phyloP scores from a whole-genome alignment of 192 early-diverging fungal species.

The Entomortierella chlamydospora region DNA sequence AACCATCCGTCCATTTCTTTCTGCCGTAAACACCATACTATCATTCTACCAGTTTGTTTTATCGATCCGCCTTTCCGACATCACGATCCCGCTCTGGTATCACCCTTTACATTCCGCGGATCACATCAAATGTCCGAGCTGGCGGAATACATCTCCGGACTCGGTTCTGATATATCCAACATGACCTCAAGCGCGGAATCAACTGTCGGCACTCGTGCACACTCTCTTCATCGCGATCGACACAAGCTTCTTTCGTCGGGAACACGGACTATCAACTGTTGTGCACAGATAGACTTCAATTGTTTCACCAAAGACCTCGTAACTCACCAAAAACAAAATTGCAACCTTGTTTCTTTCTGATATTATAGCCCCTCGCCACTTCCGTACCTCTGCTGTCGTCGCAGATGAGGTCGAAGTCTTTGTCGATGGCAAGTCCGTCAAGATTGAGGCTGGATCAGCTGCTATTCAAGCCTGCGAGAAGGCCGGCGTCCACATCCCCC shows the following conservation, averaged over 20 bases:
- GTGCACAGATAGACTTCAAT: background rate
- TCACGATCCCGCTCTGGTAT: too few relatives aligned
- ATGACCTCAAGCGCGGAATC: background rate
- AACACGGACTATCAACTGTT: background rate
- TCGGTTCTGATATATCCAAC: constrained; percentile 9
- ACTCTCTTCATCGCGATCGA: background rate
- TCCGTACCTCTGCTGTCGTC: constrained; percentile 57
- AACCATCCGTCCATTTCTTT: background rate
- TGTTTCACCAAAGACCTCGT: too few relatives aligned
- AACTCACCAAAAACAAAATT: background rate
- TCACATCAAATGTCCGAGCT: constrained; percentile 19
- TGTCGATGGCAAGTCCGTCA: constrained; percentile 91
- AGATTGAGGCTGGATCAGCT: constrained; percentile 91
- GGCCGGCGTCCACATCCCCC: constrained; percentile 90
- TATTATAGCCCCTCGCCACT: constrained; percentile 45
- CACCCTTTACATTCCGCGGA: background rate
- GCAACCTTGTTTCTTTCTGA: background rate
- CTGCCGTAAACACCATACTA: too few relatives aligned
- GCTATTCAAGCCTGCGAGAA: constrained; percentile 98
- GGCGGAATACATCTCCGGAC: constrained; percentile 14
- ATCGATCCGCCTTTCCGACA: too few relatives aligned
- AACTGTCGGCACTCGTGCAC: background rate
- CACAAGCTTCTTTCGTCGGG: background rate
- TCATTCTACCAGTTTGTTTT: too few relatives aligned
- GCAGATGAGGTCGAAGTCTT: constrained; percentile 86